Evolutionary conservation across 2,329 filamentous ascomycete genomes (phyloP).

Genomic region (Phyllosticta capitalensis): DNA sequence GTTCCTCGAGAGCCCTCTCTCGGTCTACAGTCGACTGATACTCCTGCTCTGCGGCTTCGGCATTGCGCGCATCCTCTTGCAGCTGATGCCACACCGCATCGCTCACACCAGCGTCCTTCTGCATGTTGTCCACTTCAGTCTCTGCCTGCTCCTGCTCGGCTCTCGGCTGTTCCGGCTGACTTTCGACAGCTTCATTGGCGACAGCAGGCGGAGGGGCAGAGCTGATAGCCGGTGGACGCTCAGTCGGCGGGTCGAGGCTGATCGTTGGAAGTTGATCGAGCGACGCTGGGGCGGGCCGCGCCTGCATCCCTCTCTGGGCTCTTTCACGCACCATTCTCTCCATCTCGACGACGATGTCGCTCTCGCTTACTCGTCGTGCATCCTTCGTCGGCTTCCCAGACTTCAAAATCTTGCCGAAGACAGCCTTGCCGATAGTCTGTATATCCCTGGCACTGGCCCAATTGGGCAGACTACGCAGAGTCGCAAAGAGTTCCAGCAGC

Average conservation of each 20-base stretch:
- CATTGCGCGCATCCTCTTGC: not conserved
- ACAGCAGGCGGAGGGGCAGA: not conserved
- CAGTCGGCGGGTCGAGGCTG: not conserved
- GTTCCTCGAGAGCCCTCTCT: conserved; percentile 11
- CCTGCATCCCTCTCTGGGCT: conserved; percentile 13
- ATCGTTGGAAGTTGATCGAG: not conserved
- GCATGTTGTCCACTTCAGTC: not conserved
- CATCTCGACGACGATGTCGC: conserved; percentile 19
- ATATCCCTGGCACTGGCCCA: conserved; percentile 60
- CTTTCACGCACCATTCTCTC: conserved; percentile 28
- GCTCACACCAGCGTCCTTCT: conserved; percentile 5
- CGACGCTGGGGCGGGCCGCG: too few relatives aligned
- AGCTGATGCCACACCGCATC: conserved; percentile 1
- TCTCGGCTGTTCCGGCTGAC: conserved; percentile 10
- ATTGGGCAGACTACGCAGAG: conserved; percentile 34
- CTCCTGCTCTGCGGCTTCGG: not conserved
- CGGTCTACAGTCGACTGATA: conserved; percentile 10
- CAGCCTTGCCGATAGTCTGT: conserved; percentile 41
- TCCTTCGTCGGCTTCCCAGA: conserved; percentile 14
- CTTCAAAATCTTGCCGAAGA: conserved; percentile 35
- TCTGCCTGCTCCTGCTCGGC: not conserved
- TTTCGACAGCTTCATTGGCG: too few relatives aligned
- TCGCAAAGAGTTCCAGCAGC: conserved; percentile 27
- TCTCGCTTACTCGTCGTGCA: conserved; percentile 17
- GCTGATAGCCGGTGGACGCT: not conserved